These are phyloP conservation scores for Cercospora beticola DNA, from an alignment of 2,329 filamentous ascomycete genomes.

Conservation along the genomic window DNA sequence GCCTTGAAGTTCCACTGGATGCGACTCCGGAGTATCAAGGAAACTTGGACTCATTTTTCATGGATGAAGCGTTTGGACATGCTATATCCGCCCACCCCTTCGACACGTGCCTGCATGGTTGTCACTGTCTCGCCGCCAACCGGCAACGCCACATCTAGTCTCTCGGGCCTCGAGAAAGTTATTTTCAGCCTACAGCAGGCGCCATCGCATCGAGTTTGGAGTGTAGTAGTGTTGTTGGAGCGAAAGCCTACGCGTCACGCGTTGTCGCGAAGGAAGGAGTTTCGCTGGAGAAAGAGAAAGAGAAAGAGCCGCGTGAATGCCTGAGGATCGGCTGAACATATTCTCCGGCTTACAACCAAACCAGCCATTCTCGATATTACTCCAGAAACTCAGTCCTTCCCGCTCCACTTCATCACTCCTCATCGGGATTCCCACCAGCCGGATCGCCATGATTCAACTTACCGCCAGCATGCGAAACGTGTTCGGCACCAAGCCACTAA, in stretches of 20 bases:
- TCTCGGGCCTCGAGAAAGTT: neutral
- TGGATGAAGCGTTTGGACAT: neutral
- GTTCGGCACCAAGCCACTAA: neutral
- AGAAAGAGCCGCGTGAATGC: neutral
- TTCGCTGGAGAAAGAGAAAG: neutral
- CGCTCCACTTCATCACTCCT: neutral
- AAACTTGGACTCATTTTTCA: too few relatives aligned
- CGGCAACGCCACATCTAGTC: neutral
- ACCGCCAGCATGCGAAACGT: neutral
- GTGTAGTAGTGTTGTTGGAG: neutral
- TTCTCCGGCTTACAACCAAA: neutral
- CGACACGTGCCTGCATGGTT: neutral
- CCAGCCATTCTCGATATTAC: neutral
- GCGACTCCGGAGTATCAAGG: too few relatives aligned
- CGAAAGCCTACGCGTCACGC: neutral
- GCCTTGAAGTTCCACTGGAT: too few relatives aligned
- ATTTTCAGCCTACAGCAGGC: neutral
- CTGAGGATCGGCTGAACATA: neutral
- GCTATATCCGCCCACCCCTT: neutral
- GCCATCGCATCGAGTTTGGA: neutral
- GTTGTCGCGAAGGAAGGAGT: neutral
- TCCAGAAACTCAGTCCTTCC: neutral
- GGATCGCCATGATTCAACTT: neutral
- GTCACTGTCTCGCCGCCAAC: neutral
- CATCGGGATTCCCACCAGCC: neutral